Percentiles rank a stretch among this genome's conserved stretches.
These are phyloP conservation scores for Geranomyces variabilis DNA, from an alignment of 192 early-diverging fungal genomes.

Conservation along the genomic window DNA sequence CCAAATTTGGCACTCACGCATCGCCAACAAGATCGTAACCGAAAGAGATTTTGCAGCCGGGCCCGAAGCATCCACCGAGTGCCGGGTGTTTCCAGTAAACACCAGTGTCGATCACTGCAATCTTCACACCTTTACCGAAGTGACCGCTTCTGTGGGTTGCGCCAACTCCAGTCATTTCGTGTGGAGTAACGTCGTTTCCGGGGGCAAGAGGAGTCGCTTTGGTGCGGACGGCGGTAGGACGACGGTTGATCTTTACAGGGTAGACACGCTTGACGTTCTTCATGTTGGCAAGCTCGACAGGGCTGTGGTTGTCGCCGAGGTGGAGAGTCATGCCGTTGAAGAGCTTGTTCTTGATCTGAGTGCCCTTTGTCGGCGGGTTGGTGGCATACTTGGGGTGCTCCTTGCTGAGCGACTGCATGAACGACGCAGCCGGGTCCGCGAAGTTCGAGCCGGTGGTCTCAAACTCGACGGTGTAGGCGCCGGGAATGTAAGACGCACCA, in stretches of 20 bases:
- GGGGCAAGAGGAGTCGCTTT: not conserved
- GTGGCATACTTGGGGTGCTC: not conserved
- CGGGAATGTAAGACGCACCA: constrained; percentile 12
- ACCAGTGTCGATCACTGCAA: constrained; percentile 25
- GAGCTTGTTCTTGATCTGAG: not conserved
- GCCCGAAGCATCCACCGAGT: constrained; percentile 23
- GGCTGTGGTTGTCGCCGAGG: not conserved
- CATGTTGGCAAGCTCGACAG: not conserved
- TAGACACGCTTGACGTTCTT: not conserved
- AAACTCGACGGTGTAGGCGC: constrained; percentile 16
- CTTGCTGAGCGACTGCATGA: not conserved
- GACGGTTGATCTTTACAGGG: constrained; percentile 9
- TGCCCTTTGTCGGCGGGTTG: not conserved
- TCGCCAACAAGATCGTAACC: constrained; percentile 27
- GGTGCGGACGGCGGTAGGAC: not conserved
- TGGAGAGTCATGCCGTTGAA: constrained; percentile 22
- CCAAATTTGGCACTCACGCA: too few relatives aligned
- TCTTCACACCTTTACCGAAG: constrained; percentile 20
- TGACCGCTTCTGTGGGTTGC: not conserved
- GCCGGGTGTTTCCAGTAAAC: constrained; percentile 26
- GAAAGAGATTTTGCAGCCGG: constrained; percentile 13
- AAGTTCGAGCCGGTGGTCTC: not conserved
- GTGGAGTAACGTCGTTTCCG: constrained; percentile 1
- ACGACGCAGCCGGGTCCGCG: not conserved
- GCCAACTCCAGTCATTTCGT: constrained; percentile 25